These are phyloP conservation scores for Colletotrichum spaethianum DNA, from an alignment of 2,329 filamentous ascomycete species.

Conservation along the genomic window DNA sequence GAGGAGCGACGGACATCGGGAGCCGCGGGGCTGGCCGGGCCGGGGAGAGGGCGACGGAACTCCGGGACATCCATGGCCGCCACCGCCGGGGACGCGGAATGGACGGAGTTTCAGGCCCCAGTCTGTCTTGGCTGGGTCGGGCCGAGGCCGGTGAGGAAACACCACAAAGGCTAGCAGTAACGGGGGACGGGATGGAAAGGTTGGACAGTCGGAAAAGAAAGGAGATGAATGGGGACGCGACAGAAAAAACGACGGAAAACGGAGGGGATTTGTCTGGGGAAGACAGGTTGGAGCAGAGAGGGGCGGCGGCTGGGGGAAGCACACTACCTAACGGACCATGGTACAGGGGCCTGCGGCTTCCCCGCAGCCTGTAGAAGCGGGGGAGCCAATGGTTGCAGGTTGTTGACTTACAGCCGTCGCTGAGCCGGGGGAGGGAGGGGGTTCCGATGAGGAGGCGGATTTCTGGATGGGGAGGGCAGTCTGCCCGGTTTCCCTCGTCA, in stretches of 20 bases:
- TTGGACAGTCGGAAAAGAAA: conserved; percentile 35
- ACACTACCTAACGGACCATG: too few relatives aligned
- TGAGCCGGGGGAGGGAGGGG: background rate
- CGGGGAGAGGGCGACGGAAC: conserved; percentile 24
- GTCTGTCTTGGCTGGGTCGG: background rate
- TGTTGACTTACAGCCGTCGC: background rate
- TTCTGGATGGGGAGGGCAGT: background rate
- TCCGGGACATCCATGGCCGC: conserved; percentile 24
- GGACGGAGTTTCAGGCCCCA: background rate
- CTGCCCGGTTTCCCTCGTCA: conserved; percentile 14
- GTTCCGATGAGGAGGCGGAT: conserved; percentile 21
- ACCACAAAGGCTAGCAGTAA: background rate
- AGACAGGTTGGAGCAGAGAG: conserved; percentile 10
- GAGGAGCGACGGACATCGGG: conserved; percentile 14
- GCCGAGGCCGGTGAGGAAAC: background rate
- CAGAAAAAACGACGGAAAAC: conserved; percentile 32
- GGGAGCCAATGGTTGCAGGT: background rate
- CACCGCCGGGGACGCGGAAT: background rate
- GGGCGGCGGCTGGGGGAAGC: conserved; percentile 1
- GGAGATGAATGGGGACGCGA: conserved; percentile 19
- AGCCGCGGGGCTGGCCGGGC: conserved; percentile 24
- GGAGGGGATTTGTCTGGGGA: conserved; percentile 34
- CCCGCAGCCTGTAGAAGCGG: conserved; percentile 7
- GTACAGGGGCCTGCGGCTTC: background rate
- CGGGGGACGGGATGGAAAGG: background rate